Evolutionary conservation across 106 monocot genomes (phyloP).

Genomic region (Gastrodia elata): DNA sequence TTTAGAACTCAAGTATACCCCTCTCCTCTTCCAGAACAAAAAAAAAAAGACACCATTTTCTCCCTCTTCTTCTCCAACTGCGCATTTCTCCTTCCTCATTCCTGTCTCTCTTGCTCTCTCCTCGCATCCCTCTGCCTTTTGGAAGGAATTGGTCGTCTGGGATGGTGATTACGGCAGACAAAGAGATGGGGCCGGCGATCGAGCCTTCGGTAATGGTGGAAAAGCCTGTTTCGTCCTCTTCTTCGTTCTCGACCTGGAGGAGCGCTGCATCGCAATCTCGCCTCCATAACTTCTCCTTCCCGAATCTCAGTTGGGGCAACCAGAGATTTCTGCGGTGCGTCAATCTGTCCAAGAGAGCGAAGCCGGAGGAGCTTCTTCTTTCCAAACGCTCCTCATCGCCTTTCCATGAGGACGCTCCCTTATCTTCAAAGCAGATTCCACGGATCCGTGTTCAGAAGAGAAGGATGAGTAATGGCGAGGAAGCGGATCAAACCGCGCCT

Average conservation of each 20-base stretch:
- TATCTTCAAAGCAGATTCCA: background rate
- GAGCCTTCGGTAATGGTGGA: background rate
- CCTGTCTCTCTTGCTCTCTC: background rate
- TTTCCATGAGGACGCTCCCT: background rate
- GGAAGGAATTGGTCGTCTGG: background rate
- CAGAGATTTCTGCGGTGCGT: slow-evolving; percentile 22
- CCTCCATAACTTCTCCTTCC: slow-evolving; percentile 23
- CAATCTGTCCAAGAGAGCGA: background rate
- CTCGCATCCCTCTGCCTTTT: background rate
- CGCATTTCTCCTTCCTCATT: background rate
- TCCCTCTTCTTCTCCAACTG: slow-evolving; percentile 7
- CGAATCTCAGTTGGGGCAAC: slow-evolving; percentile 15
- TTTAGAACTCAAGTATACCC: background rate
- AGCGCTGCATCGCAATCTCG: background rate
- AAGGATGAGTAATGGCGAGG: background rate
- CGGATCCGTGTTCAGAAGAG: slow-evolving; percentile 6
- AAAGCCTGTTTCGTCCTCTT: background rate
- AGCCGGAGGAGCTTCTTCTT: background rate
- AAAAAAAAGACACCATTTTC: background rate
- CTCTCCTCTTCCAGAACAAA: background rate
- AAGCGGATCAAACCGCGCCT: background rate
- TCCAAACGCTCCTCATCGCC: background rate
- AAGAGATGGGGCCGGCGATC: background rate
- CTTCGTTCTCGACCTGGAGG: background rate
- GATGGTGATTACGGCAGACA: slow-evolving; percentile 13